Percentiles rank a stretch among this genome's conserved stretches.
Conservation (phyloP, 371 early-diverging fungal genomes). For the Basidiobolus meristosporus region DNA sequence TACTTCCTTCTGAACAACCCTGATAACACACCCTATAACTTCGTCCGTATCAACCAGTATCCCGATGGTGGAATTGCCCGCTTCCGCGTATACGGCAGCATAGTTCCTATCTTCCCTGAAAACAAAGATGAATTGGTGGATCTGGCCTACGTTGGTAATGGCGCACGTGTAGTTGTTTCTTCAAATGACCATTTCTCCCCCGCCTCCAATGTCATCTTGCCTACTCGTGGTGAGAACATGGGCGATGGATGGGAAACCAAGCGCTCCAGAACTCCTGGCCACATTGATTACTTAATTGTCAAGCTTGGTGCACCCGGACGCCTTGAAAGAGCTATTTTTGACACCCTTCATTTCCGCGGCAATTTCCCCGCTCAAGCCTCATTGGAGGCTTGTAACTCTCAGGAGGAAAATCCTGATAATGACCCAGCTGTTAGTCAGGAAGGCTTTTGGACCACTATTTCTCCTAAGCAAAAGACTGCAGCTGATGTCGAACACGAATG, state of each 20-base stretch:
- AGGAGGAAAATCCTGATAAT: constrained; percentile 3
- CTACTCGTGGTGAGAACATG: constrained; percentile 48
- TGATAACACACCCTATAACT: too few species aligned
- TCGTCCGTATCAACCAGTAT: too few species aligned
- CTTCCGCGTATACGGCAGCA: constrained; percentile 59
- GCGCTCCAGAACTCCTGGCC: constrained; percentile 32
- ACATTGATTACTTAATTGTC: constrained; percentile 51
- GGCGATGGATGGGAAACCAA: constrained; percentile 66
- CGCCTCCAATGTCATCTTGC: constrained; percentile 48
- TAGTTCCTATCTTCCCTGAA: constrained; percentile 39
- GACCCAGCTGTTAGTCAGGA: not conserved
- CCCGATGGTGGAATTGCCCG: constrained; percentile 76
- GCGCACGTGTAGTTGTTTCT: constrained; percentile 37
- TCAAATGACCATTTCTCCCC: constrained; percentile 60
- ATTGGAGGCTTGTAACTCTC: constrained; percentile 25
- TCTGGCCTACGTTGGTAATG: constrained; percentile 49
- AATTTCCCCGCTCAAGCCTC: too few species aligned
- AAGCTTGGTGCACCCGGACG: constrained; percentile 49
- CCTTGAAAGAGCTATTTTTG: constrained; percentile 49
- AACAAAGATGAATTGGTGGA: constrained; percentile 34
- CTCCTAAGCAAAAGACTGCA: too few species aligned
- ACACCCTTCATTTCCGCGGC: constrained; percentile 65
- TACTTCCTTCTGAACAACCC: too few species aligned
- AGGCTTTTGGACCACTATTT: too few species aligned
- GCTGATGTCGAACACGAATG: too few species aligned